phyloP scores from a whole-genome alignment of 257 asterid species.

The Ilex aquifolium region DNA sequence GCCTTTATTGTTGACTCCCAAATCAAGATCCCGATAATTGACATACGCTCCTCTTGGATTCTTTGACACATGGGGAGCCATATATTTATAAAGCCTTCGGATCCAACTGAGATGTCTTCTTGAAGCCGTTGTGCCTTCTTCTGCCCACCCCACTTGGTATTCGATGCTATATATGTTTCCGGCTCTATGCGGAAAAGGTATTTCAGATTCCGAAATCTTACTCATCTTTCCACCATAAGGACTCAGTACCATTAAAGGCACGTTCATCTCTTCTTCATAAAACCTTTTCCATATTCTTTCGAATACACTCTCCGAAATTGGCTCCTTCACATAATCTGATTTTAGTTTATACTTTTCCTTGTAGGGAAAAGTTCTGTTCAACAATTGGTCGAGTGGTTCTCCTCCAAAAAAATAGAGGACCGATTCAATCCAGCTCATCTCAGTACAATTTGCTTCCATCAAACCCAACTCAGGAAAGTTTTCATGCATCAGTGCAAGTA shows the following conservation, averaged over 20 bases:
- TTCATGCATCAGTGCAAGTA: too few relatives aligned
- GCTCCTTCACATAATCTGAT: neutral
- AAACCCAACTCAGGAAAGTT: too few relatives aligned
- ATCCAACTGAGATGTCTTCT: neutral
- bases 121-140: neutral
- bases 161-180: neutral
- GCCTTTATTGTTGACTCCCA: too few relatives aligned
- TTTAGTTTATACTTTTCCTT: too few relatives aligned
- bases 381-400: neutral
- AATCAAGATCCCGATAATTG: too few relatives aligned
- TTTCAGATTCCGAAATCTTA: neutral
- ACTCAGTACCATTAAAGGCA: neutral
- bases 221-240: neutral
- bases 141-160: neutral
- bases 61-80: neutral
- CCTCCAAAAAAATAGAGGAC: too few relatives aligned
- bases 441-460: too few relatives aligned
- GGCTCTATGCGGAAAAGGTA: neutral
- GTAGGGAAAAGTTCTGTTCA: neutral
- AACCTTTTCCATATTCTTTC: neutral
- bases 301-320: neutral
- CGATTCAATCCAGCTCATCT: too few relatives aligned
- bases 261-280: neutral
- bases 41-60: neutral
- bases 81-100: neutral